Evolutionary conservation across 345 rosid species (phyloP).

Genomic region (Cardamine resedifolia): DNA sequence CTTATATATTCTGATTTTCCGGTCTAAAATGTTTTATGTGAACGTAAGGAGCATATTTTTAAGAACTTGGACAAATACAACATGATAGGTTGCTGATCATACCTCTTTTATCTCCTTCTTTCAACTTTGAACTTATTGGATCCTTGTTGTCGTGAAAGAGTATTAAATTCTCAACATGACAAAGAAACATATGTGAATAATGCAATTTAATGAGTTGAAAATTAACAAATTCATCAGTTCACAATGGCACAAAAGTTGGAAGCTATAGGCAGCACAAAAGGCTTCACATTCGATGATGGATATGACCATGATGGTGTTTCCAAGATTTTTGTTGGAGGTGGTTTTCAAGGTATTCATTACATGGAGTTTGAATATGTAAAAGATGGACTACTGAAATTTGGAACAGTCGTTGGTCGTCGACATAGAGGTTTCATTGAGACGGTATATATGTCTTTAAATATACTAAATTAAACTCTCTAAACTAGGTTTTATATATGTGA

Average conservation of each 20-base stretch:
- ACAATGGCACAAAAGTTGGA: slow-evolving; percentile 23
- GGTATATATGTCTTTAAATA: slow-evolving; percentile 11
- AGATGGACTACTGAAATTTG: slow-evolving; percentile 10
- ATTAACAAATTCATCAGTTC: neutral
- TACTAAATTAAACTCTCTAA: neutral
- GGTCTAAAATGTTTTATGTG: neutral
- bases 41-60: neutral
- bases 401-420: slow-evolving; percentile 26
- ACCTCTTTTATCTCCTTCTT: neutral
- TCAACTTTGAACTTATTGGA: neutral
- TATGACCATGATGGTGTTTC: slow-evolving; percentile 16
- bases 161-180: too few species aligned
- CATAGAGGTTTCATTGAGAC: slow-evolving; percentile 25
- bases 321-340: slow-evolving; percentile 28
- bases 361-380: slow-evolving; percentile 29
- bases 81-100: neutral
- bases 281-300: slow-evolving; percentile 29
- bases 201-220: neutral
- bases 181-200: neutral
- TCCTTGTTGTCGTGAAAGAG: neutral
- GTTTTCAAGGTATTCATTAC: slow-evolving; percentile 18
- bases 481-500: neutral
- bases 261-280: slow-evolving; percentile 23
- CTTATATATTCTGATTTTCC: neutral
- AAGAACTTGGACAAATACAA: neutral